Conservation (phyloP, 1,284 basidiomycete species). For the Schizophyllum commune region DNA sequence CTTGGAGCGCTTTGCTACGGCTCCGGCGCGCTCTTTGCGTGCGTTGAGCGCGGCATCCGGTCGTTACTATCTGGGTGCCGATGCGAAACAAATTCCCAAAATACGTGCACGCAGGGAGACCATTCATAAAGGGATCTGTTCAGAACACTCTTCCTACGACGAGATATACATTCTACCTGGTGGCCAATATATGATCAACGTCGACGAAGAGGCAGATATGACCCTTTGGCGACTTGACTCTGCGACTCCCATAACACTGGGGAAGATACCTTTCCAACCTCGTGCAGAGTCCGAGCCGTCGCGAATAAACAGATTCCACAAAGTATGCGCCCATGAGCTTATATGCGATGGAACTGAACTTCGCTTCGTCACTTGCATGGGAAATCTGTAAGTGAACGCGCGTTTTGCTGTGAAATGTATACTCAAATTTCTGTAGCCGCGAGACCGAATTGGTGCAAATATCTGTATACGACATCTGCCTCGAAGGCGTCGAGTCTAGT, state of each 20-base stretch:
- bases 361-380: neutral
- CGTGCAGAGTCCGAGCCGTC: neutral
- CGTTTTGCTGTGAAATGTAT: neutral
- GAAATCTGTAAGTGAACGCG: neutral
- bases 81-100: neutral
- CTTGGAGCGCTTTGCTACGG: neutral
- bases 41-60: neutral
- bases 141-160: neutral
- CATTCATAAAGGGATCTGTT: neutral
- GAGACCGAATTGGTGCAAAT: neutral
- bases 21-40: neutral
- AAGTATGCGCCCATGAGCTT: neutral
- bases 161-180: neutral
- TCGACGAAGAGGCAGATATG: neutral
- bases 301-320: neutral
- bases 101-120: neutral
- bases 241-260: neutral
- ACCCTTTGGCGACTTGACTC: neutral
- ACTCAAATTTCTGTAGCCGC: neutral
- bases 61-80: neutral
- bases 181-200: neutral
- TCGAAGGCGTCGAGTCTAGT: neutral
- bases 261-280: neutral
- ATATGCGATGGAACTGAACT: neutral
- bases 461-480: neutral